Percentiles rank a stretch among this genome's conserved stretches.
Conservation (phyloP, 805 yeast genomes). For the Schwanniomyces pseudopolymorphus region DNA sequence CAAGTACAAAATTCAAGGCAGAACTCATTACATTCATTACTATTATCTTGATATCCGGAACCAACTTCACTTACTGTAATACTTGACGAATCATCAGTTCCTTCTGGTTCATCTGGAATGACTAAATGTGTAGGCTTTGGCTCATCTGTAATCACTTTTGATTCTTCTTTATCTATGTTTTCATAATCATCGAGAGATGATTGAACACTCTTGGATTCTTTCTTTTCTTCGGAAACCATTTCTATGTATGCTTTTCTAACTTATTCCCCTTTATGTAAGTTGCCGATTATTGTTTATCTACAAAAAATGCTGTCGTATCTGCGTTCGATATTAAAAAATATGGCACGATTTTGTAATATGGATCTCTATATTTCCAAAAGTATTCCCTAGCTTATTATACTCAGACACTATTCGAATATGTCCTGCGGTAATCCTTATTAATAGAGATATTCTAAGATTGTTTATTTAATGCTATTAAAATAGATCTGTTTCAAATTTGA, state of each 20-base stretch:
- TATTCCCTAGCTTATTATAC: too few species aligned
- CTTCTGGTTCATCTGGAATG: not conserved
- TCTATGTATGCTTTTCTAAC: not conserved
- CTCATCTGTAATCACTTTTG: conserved; percentile 11
- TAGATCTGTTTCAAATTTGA: not conserved
- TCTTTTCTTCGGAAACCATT: not conserved
- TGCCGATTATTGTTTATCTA: not conserved
- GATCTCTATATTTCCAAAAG: too few species aligned
- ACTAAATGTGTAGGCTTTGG: conserved; percentile 7
- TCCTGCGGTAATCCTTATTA: too few species aligned
- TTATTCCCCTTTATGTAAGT: not conserved
- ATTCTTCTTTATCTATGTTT: not conserved
- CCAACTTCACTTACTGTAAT: conserved; percentile 22
- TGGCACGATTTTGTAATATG: too few species aligned
- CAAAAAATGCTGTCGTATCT: too few species aligned
- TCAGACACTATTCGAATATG: too few species aligned
- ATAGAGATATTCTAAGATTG: too few species aligned
- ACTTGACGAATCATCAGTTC: conserved; percentile 14
- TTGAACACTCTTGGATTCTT: not conserved
- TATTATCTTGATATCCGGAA: conserved; percentile 38
- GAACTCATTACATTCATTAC: conserved; percentile 43
- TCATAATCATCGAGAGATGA: not conserved
- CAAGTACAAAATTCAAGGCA: conserved; percentile 37
- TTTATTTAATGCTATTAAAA: too few species aligned
- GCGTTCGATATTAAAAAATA: too few species aligned